Base-by-base conservation (phyloP, 129 eudicot genomes). In the Saposhnikovia divaricata region DNA sequence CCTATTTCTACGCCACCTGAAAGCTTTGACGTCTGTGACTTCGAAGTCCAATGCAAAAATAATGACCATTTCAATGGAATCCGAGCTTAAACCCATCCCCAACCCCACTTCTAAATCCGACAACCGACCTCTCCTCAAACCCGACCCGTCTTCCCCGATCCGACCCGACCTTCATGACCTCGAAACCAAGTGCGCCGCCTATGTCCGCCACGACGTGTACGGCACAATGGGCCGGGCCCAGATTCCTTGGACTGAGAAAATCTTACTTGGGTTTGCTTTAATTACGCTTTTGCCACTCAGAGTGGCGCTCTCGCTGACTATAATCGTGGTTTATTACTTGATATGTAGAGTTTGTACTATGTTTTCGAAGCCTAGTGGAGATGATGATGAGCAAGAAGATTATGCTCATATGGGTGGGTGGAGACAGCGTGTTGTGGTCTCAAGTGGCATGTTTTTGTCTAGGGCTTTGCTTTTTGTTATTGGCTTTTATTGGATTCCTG, bases 161-260 rank as follows among this genome's bases (percentile, higher is more conserved):
- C 77, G 51, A 4, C 85, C 77, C 11, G 69, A 73, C 79, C 79
- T 89, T 48, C 80, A 90, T 18, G 93, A 90, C 57, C 87, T 94
- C 39, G 92, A 90, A 80, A 90, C 72, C 75, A 87, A 85, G 82
- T 92, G 40, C 85, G 96, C 97, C 42, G 84, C 98, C 4, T 94
- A 53, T 73, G 97, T 83, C 37, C 87, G 98, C 27, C 82, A 77
- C 78, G 98, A 94, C 57, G 80, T 94, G 27, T 94, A 94, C 72
- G 98, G 98, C 14, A 84, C 91, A 7, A 92, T 94, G 94, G 98
- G 98, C 39, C 86, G 88, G 28, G 98, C 88, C 15, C 80, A 81
- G 34, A 73, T 94, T 39, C 91, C 92, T 5, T 86, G 89, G 89
- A 65, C 85, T 46, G 97, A 90, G 77, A 94, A 87, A 84, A 8